Conservation (phyloP, 208 protist genomes). For the Acanthamoeba healyi region DNA sequence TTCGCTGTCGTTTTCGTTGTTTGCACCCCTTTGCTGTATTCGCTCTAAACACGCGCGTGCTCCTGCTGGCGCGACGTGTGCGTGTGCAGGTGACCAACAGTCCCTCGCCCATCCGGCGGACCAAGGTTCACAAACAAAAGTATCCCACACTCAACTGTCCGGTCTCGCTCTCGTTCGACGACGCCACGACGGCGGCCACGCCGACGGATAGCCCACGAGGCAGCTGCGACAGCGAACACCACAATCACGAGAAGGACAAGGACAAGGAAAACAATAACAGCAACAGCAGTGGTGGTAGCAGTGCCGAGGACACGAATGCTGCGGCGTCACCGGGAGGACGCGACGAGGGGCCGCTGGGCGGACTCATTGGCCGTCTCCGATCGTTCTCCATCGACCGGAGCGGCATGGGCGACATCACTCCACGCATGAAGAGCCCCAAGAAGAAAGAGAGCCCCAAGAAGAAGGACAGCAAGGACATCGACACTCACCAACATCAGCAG, state of each 20-base stretch:
- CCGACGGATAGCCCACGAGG: not conserved
- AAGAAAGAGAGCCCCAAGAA: not conserved
- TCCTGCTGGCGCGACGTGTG: no score
- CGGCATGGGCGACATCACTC: not conserved
- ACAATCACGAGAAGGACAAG: not conserved
- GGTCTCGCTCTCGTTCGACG: not conserved
- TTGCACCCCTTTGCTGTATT: not conserved
- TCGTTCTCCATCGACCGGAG: slow-evolving; percentile 6
- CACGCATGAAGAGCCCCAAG: not conserved
- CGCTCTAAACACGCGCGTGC: no score
- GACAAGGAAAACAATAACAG: not conserved
- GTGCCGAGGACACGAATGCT: not conserved
- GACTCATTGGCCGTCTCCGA: not conserved
- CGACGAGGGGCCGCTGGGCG: not conserved
- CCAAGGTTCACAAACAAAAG: not conserved
- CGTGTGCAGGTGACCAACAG: slow-evolving; percentile 6
- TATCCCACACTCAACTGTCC: slow-evolving; percentile 4
- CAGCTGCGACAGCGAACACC: not conserved
- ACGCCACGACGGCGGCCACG: not conserved
- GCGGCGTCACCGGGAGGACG: not conserved
- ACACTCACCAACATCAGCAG: no score
- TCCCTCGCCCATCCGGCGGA: not conserved
- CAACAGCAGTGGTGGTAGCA: not conserved
- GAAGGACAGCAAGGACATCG: not conserved
- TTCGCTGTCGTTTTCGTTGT: not conserved